Base-by-base conservation (phyloP, 352 stramenopile genomes). In the Globisporangium splendens region DNA sequence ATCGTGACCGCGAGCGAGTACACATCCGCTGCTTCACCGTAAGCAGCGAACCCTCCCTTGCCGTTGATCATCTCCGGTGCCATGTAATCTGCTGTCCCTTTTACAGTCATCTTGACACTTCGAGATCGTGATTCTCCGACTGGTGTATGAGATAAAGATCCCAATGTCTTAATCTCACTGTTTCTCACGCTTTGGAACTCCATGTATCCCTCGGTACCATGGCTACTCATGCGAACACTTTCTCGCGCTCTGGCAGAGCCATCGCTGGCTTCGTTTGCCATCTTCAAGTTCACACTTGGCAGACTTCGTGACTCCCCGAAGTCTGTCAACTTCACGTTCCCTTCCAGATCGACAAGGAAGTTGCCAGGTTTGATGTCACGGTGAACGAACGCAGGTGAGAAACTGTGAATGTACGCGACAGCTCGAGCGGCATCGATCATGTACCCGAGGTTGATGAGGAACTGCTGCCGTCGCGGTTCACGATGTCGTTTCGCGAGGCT, bases 331-430 rank as follows among this genome's bases (percentile, higher is more conserved):
- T 95, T 95, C 14, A 89, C 75, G 3, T 60, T 73, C 42, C 69
- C 65, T 24, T 74, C 67, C 1, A 62, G 53, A 21, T 83, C 70
- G 6, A 96, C 71, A n/a, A 95, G 77, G 54, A 96, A 95, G 57
- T 95, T 96, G 0, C 73, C 68, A 6, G 79, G 77, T 22, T 88
- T 86, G 52, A 92, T 92, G 53, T 90, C 82, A 11, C 79, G 72
- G 43, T 92, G 79, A 12, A 92, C 59, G 46, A 88, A 90, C 18
- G 82, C 57, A 12, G 82, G 82, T 6, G 77, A 83, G 58, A 89
- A 89, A 49, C 75, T 88, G 62, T 92, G 79, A 22, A 92, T 47
- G 63, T 90, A 90, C 8, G 82, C 79, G 10, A 92, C 76, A 0
- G 79, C 79, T 20, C 83, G 69, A 28, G 79, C 72, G 0, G 54